A percentile compares a stretch with the other conserved stretches of the same genome.
Evolutionary conservation across 2,329 filamentous ascomycete species (phyloP).

Genomic region (Epicoccum nigrum): DNA sequence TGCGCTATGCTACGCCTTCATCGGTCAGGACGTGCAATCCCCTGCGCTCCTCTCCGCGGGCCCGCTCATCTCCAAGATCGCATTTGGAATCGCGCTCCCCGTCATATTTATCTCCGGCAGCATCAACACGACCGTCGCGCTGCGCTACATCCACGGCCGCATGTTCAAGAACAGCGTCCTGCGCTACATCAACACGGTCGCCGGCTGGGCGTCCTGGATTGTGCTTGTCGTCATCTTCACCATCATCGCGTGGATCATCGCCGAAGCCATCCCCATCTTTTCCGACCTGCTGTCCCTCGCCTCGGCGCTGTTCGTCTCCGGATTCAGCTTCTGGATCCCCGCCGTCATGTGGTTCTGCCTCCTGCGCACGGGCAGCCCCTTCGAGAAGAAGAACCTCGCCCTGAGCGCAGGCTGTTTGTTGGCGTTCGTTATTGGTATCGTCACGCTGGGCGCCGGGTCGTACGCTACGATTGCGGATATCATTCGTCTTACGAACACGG

Average conservation of each 20-base stretch:
- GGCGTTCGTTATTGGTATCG: constrained; percentile 17
- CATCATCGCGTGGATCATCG: constrained; percentile 21
- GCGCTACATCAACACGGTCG: constrained; percentile 20
- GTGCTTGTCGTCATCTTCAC: constrained; percentile 20
- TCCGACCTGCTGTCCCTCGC: constrained; percentile 21
- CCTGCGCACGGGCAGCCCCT: constrained; percentile 13
- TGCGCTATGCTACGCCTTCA: constrained; percentile 22
- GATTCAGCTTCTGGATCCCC: constrained; percentile 22
- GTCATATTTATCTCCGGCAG: constrained; percentile 22
- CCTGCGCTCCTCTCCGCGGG: constrained; percentile 17
- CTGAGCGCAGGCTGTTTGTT: constrained; percentile 16
- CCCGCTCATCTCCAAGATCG: constrained; percentile 17
- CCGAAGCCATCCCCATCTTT: constrained; percentile 23
- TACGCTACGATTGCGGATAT: constrained; percentile 22
- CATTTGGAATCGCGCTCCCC: constrained; percentile 17
- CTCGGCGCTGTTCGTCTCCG: constrained; percentile 19
- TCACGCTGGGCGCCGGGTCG: constrained; percentile 16
- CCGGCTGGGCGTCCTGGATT: constrained; percentile 20
- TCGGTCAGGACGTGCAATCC: constrained; percentile 12
- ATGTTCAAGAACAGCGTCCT: constrained; percentile 23
- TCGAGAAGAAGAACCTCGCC: constrained; percentile 13
- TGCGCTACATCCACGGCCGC: constrained; percentile 23
- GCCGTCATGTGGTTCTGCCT: constrained; percentile 21
- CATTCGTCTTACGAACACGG: constrained; percentile 13
- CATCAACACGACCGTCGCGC: constrained; percentile 23